Conservation (phyloP, 2,329 filamentous ascomycete genomes). For the Ascochyta koolunga region DNA sequence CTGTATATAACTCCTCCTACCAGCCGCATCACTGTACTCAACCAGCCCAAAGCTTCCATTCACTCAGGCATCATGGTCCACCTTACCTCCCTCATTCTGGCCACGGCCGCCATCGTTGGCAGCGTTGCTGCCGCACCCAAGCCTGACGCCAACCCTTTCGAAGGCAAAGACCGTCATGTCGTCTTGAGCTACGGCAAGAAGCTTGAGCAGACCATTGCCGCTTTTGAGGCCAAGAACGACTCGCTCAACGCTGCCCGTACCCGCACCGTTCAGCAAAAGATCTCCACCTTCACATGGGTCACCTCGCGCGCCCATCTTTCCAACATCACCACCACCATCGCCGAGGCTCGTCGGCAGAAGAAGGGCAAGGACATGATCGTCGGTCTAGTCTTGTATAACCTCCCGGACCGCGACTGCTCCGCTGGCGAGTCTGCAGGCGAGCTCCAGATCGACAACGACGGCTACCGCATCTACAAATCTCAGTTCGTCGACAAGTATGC, state of each 20-base stretch:
- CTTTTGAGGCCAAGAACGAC: constrained; percentile 31
- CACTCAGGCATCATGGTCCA: constrained; percentile 30
- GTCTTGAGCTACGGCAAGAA: constrained; percentile 32
- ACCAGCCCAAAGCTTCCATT: constrained; percentile 5
- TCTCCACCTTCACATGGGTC: constrained; percentile 38
- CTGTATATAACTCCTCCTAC: constrained; percentile 4
- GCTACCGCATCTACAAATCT: constrained; percentile 33
- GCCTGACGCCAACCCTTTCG: constrained; percentile 29
- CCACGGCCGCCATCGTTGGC: constrained; percentile 26
- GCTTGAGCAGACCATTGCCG: constrained; percentile 33
- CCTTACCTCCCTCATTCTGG: constrained; percentile 30
- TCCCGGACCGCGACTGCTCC: constrained; percentile 90
- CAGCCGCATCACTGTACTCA: not conserved
- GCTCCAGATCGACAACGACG: constrained; percentile 69
- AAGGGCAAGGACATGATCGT: constrained; percentile 30
- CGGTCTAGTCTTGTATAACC: constrained; percentile 76
- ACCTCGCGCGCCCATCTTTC: constrained; percentile 28
- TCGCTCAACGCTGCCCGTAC: constrained; percentile 35
- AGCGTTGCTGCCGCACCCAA: constrained; percentile 24
- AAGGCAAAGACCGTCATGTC: constrained; percentile 33
- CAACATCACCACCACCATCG: constrained; percentile 28
- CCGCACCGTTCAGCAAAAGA: constrained; percentile 33
- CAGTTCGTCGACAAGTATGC: constrained; percentile 38
- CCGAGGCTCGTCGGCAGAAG: constrained; percentile 29
- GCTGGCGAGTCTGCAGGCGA: constrained; percentile 80